Evolutionary conservation across 306 rosid genomes (phyloP), one percentile per base, ranked within the genome.

Genomic region (Acacia crassicarpa): DNA sequence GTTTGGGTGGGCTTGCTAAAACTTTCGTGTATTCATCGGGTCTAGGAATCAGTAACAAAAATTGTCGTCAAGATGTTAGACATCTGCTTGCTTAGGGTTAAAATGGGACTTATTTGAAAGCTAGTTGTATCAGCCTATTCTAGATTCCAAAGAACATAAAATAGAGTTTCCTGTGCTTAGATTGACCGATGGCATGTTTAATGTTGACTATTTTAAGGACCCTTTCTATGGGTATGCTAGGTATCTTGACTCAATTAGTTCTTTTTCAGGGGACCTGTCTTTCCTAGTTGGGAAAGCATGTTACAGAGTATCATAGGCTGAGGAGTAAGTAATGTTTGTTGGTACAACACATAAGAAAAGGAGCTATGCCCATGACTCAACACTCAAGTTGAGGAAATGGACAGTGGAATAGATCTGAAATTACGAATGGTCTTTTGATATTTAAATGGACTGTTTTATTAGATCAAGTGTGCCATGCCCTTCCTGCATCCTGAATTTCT

Each of bases 21-120:
- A 51, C 81, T 73, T 74, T 83, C 58, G 3, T 62, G 23, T 22
- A 75, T 75, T 53, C 32, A 32, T 53, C 20, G 53, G 65, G 80
- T 3, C n/a, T 76, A 62, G 44, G 67, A 44, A 45, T 72, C 14
- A 77, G 59, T 72, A 35, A 72, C 66, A 74, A 81, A 80, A 83
- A 74, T 23, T 23, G 17, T 14, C 4, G 5, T 44, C 9, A 62
- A 27, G 11, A 22, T 10, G 4, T 19, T 14, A 40, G n/a, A 30
- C 69, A 23, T 27, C 16, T 72, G 13, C 53, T 14, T 46, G 22
- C 25, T 12, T 25, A 25, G 44, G 19, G 6, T 30, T 33, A 1
- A 74, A 74, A 32, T 51, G 59, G 45, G 32, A 35, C 46, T 53
- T 73, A n/a, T 51, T 73, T 49, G 19, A 38, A 30, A 32, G 65